Percentiles rank a stretch among this genome's conserved stretches.
Evolutionary conservation across 345 rosid species (phyloP).

Genomic region (Camelina neglecta): DNA sequence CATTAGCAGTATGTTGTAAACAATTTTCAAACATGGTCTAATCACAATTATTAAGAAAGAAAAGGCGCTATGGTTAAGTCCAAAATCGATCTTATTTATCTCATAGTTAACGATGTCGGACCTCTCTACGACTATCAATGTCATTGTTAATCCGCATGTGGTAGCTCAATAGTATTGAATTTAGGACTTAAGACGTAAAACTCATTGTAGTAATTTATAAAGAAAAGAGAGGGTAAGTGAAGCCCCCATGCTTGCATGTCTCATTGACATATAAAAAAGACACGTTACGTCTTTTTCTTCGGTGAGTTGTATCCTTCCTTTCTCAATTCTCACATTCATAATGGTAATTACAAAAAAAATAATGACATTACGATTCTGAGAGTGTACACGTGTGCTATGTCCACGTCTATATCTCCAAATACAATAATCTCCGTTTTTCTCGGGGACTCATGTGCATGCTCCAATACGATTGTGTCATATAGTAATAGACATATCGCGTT

Average conservation of each 20-base stretch:
- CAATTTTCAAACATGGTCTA: conserved; percentile 19
- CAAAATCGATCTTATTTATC: conserved; percentile 16
- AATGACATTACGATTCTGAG: conserved; percentile 25
- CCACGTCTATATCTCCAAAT: conserved; percentile 19
- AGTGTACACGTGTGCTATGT: conserved; percentile 43
- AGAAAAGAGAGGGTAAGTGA: conserved; percentile 16
- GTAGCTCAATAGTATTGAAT: background rate
- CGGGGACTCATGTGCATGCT: conserved; percentile 46
- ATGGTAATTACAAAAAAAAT: background rate
- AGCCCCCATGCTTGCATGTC: conserved; percentile 49
- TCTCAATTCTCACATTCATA: conserved; percentile 6
- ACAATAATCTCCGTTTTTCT: conserved; percentile 40
- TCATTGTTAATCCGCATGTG: conserved; percentile 3
- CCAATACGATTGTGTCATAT: conserved; percentile 27
- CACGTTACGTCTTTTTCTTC: conserved; percentile 35
- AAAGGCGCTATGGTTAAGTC: background rate
- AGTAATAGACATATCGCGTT: conserved; percentile 18
- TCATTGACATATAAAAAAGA: conserved; percentile 36
- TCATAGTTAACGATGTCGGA: background rate
- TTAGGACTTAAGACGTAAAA: background rate
- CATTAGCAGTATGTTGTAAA: conserved; percentile 14
- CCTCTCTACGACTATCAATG: background rate
- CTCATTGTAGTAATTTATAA: background rate
- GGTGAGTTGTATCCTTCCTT: conserved; percentile 33
- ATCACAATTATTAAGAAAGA: conserved; percentile 23